A percentile compares a stretch with the other conserved stretches of the same genome.
Conservation (phyloP, 176 grass and related monocot species). For the Lolium rigidum region DNA sequence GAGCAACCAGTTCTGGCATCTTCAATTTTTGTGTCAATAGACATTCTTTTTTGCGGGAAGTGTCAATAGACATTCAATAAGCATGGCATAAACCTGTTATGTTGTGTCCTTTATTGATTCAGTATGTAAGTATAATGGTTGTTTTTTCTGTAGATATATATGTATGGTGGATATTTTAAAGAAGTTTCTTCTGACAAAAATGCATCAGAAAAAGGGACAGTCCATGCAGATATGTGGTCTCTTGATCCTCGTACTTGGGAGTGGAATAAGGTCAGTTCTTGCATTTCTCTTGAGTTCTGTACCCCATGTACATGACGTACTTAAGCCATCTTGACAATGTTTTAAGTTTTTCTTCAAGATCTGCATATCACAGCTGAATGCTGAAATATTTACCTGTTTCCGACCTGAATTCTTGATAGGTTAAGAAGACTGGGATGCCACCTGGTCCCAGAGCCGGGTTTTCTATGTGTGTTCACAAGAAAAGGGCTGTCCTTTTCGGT, state of each 20-base stretch:
- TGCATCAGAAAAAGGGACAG: constrained; percentile 89
- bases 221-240: constrained; percentile 95
- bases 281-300: constrained; percentile 43
- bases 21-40: constrained; percentile 23
- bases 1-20: constrained; percentile 22
- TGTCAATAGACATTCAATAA: neutral
- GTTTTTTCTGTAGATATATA: constrained; percentile 70
- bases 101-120: constrained; percentile 9
- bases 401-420: constrained; percentile 51
- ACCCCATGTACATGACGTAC: constrained; percentile 7
- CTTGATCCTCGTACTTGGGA: constrained; percentile 98
- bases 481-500: constrained; percentile 90
- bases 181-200: constrained; percentile 86
- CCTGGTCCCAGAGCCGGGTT: constrained; percentile 95
- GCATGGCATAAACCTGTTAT: constrained; percentile 24
- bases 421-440: constrained; percentile 96
- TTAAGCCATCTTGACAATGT: constrained; percentile 15
- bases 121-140: constrained; percentile 28
- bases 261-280: constrained; percentile 87
- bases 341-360: constrained; percentile 28
- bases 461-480: constrained; percentile 97
- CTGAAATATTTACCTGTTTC: constrained; percentile 38
- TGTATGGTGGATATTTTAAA: constrained; percentile 98
- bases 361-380: neutral
- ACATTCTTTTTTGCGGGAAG: neutral